These are phyloP conservation scores for Solanum virginianum DNA, from an alignment of 257 asterid genomes.

Conservation along the genomic window DNA sequence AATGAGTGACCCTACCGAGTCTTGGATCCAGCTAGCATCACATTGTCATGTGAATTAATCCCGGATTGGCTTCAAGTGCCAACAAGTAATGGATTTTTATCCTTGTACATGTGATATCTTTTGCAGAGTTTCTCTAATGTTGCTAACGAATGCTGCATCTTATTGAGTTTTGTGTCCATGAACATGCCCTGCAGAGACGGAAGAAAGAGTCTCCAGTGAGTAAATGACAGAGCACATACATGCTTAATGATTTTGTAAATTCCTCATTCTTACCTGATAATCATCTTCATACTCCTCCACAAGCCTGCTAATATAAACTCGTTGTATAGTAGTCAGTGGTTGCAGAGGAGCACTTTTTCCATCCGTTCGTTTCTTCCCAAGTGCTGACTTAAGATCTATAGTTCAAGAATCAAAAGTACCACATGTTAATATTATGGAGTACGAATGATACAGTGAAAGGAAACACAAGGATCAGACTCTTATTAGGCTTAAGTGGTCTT, in stretches of 20 bases:
- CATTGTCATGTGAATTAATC: not conserved
- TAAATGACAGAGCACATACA: not conserved
- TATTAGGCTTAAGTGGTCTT: not conserved
- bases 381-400: slow-evolving; percentile 73
- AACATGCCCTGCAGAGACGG: slow-evolving; percentile 67
- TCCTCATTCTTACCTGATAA: slow-evolving; percentile 39
- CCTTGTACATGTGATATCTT: slow-evolving; percentile 49
- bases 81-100: slow-evolving; percentile 55
- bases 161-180: slow-evolving; percentile 77
- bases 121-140: slow-evolving; percentile 73
- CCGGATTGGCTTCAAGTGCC: slow-evolving; percentile 12
- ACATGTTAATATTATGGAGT: not conserved
- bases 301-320: slow-evolving; percentile 47
- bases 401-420: not conserved
- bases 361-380: slow-evolving; percentile 77
- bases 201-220: not conserved
- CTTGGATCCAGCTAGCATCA: not conserved
- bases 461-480: not conserved
- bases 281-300: slow-evolving; percentile 76
- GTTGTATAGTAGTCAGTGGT: slow-evolving; percentile 72
- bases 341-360: slow-evolving; percentile 50
- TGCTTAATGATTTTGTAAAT: not conserved
- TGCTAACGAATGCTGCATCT: slow-evolving; percentile 83
- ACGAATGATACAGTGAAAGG: not conserved
- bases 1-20: not conserved